Conservation (phyloP, 2,329 filamentous ascomycete species). For the Fusarium anguioides region DNA sequence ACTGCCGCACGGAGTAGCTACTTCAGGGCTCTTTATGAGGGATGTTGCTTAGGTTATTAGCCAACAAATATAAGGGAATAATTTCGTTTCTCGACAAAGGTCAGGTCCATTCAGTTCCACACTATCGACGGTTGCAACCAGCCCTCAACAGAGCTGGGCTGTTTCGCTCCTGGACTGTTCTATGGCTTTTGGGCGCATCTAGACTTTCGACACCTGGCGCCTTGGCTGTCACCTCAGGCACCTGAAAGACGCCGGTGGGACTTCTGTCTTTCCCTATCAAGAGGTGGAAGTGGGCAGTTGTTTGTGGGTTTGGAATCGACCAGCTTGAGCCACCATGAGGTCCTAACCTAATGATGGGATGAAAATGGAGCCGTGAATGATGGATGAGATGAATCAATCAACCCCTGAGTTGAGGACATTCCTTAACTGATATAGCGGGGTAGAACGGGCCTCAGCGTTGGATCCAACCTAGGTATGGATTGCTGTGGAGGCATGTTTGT, state of each 20-base stretch:
- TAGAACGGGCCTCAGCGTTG: slow-evolving; percentile 22
- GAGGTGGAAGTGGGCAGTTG: slow-evolving; percentile 8
- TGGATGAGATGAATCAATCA: not conserved
- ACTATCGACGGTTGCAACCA: slow-evolving; percentile 16
- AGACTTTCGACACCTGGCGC: slow-evolving; percentile 16
- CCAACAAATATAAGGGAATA: not conserved
- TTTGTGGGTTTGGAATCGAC: not conserved
- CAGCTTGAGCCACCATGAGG: slow-evolving; percentile 13
- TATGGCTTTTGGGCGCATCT: slow-evolving; percentile 22
- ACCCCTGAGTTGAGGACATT: slow-evolving; percentile 22
- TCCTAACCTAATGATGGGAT: slow-evolving; percentile 9
- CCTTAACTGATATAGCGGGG: slow-evolving; percentile 14
- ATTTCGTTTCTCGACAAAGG: no score
- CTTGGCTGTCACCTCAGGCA: slow-evolving; percentile 17
- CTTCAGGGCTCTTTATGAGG: not conserved
- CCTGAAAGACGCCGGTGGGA: not conserved
- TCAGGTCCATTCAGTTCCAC: slow-evolving; percentile 1
- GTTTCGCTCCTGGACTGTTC: slow-evolving; percentile 9
- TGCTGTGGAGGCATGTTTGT: not conserved
- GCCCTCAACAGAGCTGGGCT: not conserved
- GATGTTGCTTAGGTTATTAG: not conserved
- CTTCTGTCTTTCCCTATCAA: not conserved
- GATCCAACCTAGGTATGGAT: not conserved
- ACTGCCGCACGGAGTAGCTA: not conserved
- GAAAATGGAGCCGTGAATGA: slow-evolving; percentile 8